A percentile compares a stretch with the other conserved stretches of the same genome.
Evolutionary conservation across 2,329 filamentous ascomycete species (phyloP).

Genomic region (Alternaria postmessia): DNA sequence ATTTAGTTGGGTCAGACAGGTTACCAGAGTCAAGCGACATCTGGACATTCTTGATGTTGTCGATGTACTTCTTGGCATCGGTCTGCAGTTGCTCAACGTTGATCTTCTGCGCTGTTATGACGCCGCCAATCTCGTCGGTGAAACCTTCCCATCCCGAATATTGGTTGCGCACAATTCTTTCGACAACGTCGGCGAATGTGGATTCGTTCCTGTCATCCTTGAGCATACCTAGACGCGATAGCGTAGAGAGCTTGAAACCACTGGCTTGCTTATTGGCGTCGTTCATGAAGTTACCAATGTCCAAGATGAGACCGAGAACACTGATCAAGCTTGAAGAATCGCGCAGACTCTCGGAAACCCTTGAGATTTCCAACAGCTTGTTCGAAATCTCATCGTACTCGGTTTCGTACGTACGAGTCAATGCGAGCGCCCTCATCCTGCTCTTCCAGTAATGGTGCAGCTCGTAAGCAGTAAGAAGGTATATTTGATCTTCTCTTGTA

Average conservation of each 20-base stretch:
- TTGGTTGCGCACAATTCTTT: conserved; percentile 94
- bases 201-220: conserved; percentile 99
- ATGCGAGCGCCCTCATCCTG: conserved; percentile 86
- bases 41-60: conserved; percentile 94
- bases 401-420: conserved; percentile 82
- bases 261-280: conserved; percentile 97
- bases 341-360: conserved; percentile 85
- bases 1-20: conserved; percentile 94
- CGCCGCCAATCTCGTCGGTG: conserved; percentile 80
- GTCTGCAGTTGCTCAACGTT: conserved; percentile 90
- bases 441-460: conserved; percentile 99
- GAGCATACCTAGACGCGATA: conserved; percentile 92
- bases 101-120: conserved; percentile 83
- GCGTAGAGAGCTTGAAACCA: conserved; percentile 96
- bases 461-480: conserved; percentile 90
- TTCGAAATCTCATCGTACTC: conserved; percentile 92
- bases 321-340: conserved; percentile 96
- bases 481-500: conserved; percentile 94
- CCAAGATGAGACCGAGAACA: conserved; percentile 91
- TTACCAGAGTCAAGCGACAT: conserved; percentile 91
- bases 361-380: conserved; percentile 86
- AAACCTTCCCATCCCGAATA: conserved; percentile 97
- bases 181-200: conserved; percentile 92
- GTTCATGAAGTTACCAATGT: conserved; percentile 99
- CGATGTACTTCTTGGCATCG: conserved; percentile 91